Base-by-base conservation (phyloP, 495 filamentous ascomycete genomes). In the Aspergillus baeticus region DNA sequence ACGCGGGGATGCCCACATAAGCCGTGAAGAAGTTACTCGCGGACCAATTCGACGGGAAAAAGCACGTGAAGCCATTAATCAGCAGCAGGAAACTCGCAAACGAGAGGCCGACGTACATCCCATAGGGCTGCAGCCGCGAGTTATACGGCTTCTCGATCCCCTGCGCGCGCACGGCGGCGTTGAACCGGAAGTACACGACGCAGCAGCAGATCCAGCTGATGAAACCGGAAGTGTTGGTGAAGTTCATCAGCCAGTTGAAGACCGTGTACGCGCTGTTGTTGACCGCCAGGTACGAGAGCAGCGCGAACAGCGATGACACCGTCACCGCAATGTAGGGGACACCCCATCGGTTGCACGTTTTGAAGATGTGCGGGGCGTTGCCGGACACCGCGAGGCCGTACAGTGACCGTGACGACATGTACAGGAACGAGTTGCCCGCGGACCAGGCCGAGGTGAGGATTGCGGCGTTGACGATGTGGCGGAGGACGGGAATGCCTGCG, bases 361-460 rank as follows among this genome's bases (percentile, higher is more conserved):
- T 77, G 67, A 80, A 77, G 37, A 80, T 63, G 41, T 62, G 68
- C 2, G 78, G 78, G 3, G 78, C 78, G 54, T 77, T 74, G 14
- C 76, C 77, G 14, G 75, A 72, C 23, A 83, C 64, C n/a, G 81
- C 78, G n/a, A 84, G 67, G 0, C 75, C 77, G 63, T 82, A 82
- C 8, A 82, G 67, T 2, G 74, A 86, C n/a, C 90, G 83, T 0
- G 84, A 87, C n/a, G 86, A 88, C 31, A 86, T 90, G 73, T 90
- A 93, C 51, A 92, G 77, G 77, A 89, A 91, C 2, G 87, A 85
- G 65, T 95, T 95, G 22, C 84, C 89, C 1, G 86, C 80, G 4
- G 86, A 89, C 65, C 83, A 81, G 11, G 86, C 87, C 0, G 85
- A 86, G 34, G 81, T 90, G 42, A 91, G 70, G 38, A 91, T 84